Evolutionary conservation across 306 rosid species (phyloP), one percentile per base, ranked within the genome.

Genomic region (Comarum palustre): DNA sequence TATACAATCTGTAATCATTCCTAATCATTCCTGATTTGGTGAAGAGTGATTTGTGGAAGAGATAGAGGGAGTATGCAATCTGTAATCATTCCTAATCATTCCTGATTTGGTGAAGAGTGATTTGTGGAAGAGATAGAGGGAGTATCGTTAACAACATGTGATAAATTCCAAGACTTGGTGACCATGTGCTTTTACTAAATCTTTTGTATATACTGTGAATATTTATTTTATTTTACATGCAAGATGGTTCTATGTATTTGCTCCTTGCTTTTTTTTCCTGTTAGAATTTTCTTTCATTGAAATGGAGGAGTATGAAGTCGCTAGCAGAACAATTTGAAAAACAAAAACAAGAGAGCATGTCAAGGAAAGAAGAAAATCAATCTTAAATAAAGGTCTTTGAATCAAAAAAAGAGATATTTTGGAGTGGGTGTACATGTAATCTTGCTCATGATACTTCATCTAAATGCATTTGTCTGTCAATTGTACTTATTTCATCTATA

Each of bases 101-200:
- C n/a, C n/a, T n/a, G n/a, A n/a, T n/a, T n/a, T n/a, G n/a, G n/a
- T n/a, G n/a, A n/a, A n/a, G n/a, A n/a, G n/a, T n/a, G n/a, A n/a
- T n/a, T n/a, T n/a, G n/a, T n/a, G n/a, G n/a, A n/a, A n/a, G n/a
- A n/a, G n/a, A n/a, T n/a, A n/a, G n/a, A n/a, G n/a, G n/a, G n/a
- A n/a, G n/a, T n/a, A n/a, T n/a, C n/a, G n/a, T n/a, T n/a, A n/a
- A n/a, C n/a, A n/a, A 29, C 12, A 27, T 16, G 58, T 6, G 32
- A 46, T 13, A n/a, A 69, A 31, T 69, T 69, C 71, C 15, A 19
- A 68, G 47, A 69, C 47, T 54, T 20, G 58, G 17, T 39, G 39
- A 54, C 3, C 19, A 4, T 54, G 14, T 38, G 65, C 15, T 51
- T 32, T 13, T 24, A 6, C 9, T 32, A 34, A 12, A 51, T 43